Evolutionary conservation across 2,329 filamentous ascomycete species (phyloP).

Genomic region (Talaromyces rugulosus): DNA sequence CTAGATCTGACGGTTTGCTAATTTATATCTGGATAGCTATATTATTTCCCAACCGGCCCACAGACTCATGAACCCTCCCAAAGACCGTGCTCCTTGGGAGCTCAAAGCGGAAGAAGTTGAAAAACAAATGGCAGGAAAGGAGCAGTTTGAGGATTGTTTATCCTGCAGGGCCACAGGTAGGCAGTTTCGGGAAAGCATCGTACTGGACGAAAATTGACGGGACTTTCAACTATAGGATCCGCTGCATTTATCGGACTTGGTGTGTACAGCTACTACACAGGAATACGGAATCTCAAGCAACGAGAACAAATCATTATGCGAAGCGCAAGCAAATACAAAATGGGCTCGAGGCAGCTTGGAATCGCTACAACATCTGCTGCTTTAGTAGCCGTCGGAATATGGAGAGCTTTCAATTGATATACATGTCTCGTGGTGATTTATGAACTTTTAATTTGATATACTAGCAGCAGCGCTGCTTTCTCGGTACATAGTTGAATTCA

Average conservation of each 20-base stretch:
- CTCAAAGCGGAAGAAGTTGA: constrained; percentile 58
- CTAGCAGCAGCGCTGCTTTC: background rate
- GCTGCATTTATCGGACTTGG: constrained; percentile 71
- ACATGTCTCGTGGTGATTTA: background rate
- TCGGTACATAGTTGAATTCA: background rate
- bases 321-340: constrained; percentile 67
- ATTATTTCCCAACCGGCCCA: background rate
- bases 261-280: constrained; percentile 72
- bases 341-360: constrained; percentile 64
- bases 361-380: constrained; percentile 65
- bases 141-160: constrained; percentile 58
- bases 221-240: constrained; percentile 53
- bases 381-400: constrained; percentile 67
- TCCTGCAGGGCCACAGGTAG: constrained; percentile 69
- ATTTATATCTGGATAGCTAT: background rate
- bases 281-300: constrained; percentile 65
- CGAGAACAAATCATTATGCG: constrained; percentile 60
- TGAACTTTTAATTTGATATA: background rate
- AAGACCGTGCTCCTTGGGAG: constrained; percentile 49
- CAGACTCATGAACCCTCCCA: constrained; percentile 36
- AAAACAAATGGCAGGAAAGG: constrained; percentile 43
- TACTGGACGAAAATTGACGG: background rate
- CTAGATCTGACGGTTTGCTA: background rate
- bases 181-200: constrained; percentile 14
- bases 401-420: constrained; percentile 57